Base-by-base conservation (phyloP, 2,329 filamentous ascomycete genomes). In the Chaetomiaceae sp. region DNA sequence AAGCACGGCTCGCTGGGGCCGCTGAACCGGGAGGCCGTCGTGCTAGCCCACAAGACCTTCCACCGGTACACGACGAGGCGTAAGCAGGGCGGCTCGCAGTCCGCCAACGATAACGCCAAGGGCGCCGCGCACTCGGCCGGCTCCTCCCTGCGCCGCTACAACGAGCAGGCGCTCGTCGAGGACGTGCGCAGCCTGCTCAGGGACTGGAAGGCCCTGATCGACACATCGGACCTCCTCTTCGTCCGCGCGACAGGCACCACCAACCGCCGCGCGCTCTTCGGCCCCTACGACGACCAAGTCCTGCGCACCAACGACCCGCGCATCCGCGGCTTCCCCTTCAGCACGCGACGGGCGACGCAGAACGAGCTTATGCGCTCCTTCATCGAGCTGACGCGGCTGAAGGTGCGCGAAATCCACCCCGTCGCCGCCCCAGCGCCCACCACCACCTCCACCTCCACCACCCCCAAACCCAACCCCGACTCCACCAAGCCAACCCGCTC, bases 41-140 rank as follows among this genome's bases (percentile, higher is more conserved):
- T 97, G 0, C 75, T 96, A 36, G 91, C 89, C 0, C 91, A 97
- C 67, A 98, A 98, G 71, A 96, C 91, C 0, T 98, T 97, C 65
- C 94, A 98, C 65, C 79, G 93, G 47, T 98, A 98, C 62, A 98
- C 94, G 0, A 98, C 93, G 6, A 78, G 93, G 54, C 79, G 93
- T 56, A 98, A 98, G 65, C 93, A 98, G 65, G 93, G 93, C 72
- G 93, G 94, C 34, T 84, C 89, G 10, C 93, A 98, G 64, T 94
- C 90, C 3, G 84, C 91, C 22, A 97, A 89, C 63, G 93, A 98
- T 64, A 86, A 88, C 51, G 80, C 90, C n/a, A 95, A 95, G 62
- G 91, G 93, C 12, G 83, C 85, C 38, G 93, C 93, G 0, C 89
- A 97, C 66, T 97, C 93, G 4, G 94, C 90, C 7, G 93, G 94